phyloP scores from a whole-genome alignment of 1,139 yeast species.

The Zygosaccharomyces pseudobailii region DNA sequence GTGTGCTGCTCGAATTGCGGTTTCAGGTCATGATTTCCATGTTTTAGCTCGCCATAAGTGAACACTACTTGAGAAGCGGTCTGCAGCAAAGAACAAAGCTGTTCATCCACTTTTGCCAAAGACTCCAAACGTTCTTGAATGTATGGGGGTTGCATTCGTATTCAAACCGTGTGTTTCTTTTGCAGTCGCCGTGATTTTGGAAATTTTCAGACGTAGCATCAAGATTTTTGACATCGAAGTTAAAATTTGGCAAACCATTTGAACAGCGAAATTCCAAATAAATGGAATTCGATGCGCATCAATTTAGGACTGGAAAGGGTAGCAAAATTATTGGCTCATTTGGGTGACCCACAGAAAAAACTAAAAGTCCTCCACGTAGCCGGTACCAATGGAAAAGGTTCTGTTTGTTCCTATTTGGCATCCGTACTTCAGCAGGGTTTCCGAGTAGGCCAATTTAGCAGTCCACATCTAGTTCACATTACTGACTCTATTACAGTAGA shows the following conservation, averaged over 20 bases:
- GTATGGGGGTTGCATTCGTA: conserved; percentile 32
- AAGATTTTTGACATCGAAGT: neutral
- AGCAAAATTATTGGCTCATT: conserved; percentile 45
- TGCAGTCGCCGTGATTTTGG: neutral
- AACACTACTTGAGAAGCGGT: conserved; percentile 39
- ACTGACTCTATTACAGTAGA: conserved; percentile 73
- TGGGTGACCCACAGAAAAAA: conserved; percentile 65
- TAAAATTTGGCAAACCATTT: neutral
- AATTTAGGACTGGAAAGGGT: conserved; percentile 68
- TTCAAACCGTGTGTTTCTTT: neutral
- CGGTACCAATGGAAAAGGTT: conserved; percentile 95
- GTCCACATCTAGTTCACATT: conserved; percentile 73
- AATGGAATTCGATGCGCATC: conserved; percentile 39
- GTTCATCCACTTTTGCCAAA: conserved; percentile 37
- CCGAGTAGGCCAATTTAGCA: conserved; percentile 72
- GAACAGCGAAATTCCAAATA: neutral
- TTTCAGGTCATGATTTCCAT: conserved; percentile 26
- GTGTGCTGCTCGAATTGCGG: conserved; percentile 30
- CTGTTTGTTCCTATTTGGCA: conserved; percentile 74
- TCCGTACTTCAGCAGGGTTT: conserved; percentile 46
- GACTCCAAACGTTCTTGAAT: conserved; percentile 37
- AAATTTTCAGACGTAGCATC: neutral
- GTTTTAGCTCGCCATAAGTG: conserved; percentile 31
- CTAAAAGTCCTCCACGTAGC: conserved; percentile 76
- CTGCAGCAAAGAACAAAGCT: conserved; percentile 37